Evolutionary conservation across 768 basidiomycete genomes (phyloP).

Genomic region (Terana coerulea): DNA sequence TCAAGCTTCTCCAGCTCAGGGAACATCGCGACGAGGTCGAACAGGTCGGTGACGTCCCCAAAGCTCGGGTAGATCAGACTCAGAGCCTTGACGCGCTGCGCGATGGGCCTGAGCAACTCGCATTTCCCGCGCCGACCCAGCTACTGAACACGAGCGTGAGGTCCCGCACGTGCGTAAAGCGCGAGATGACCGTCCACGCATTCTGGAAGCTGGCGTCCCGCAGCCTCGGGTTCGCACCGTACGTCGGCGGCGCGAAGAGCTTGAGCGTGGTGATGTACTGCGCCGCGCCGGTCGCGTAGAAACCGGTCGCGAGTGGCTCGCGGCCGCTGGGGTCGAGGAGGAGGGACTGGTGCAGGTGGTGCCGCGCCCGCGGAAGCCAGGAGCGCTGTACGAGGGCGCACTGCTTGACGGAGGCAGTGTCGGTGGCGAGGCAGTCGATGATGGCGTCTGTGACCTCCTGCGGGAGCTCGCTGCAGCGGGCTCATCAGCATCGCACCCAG

Average conservation of each 20-base stretch:
- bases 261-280: conserved; percentile 14
- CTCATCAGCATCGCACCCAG: neutral
- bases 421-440: conserved; percentile 21
- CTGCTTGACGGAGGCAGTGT: conserved; percentile 13
- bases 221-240: neutral
- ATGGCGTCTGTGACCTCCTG: conserved; percentile 20
- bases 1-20: conserved; percentile 3
- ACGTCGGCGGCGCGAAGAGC: conserved; percentile 3
- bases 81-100: conserved; percentile 6
- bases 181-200: conserved; percentile 5
- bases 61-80: conserved; percentile 7
- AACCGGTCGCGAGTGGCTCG: neutral
- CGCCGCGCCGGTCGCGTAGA: conserved; percentile 9
- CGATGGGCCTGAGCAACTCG: conserved; percentile 2
- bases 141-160: conserved; percentile 8
- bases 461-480: conserved; percentile 14
- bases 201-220: neutral
- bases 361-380: conserved; percentile 15
- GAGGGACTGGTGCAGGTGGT: conserved; percentile 15
- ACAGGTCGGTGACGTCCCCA: conserved; percentile 4
- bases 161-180: conserved; percentile 3
- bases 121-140: conserved; percentile 1
- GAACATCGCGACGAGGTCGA: conserved; percentile 7
- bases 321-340: conserved; percentile 1
- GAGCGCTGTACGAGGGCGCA: conserved; percentile 16